phyloP scores from a whole-genome alignment of 768 basidiomycete genomes.

The Tulasnella sp. region DNA sequence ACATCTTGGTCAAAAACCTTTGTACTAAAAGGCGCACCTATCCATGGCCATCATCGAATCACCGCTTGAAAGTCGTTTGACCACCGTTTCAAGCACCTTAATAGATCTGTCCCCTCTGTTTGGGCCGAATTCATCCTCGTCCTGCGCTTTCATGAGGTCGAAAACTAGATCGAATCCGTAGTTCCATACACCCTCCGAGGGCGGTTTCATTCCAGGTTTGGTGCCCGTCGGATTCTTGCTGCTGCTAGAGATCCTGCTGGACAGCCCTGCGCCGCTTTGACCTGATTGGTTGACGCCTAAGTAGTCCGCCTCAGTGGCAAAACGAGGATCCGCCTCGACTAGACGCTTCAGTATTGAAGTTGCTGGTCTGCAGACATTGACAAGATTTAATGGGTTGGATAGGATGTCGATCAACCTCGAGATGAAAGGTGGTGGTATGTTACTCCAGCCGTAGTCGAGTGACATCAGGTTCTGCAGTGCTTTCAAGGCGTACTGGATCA shows the following conservation, averaged over 20 bases:
- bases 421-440: slow-evolving; percentile 62
- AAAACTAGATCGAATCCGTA: slow-evolving; percentile 81
- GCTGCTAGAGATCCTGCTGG: neutral
- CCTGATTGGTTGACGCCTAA: slow-evolving; percentile 32
- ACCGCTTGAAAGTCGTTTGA: slow-evolving; percentile 62
- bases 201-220: neutral
- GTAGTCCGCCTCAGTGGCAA: slow-evolving; percentile 42
- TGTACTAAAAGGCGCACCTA: slow-evolving; percentile 55
- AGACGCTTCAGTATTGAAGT: slow-evolving; percentile 82
- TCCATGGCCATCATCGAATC: slow-evolving; percentile 78
- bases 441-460: slow-evolving; percentile 68
- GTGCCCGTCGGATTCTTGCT: neutral
- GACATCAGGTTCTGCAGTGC: slow-evolving; percentile 87
- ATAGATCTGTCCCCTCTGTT: neutral
- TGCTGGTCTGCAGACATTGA: slow-evolving; percentile 88
- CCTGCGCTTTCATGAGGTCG: slow-evolving; percentile 52
- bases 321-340: slow-evolving; percentile 73
- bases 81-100: slow-evolving; percentile 66
- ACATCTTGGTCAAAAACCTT: neutral
- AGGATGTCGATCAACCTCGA: slow-evolving; percentile 29
- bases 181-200: slow-evolving; percentile 53
- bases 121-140: neutral
- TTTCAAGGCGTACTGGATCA: slow-evolving; percentile 61
- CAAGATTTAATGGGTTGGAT: slow-evolving; percentile 62
- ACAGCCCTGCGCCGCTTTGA: slow-evolving; percentile 19